Percentiles rank a stretch among this genome's conserved stretches.
phyloP scores from a whole-genome alignment of 257 asterid genomes.

The Anisodus acutangulus region DNA sequence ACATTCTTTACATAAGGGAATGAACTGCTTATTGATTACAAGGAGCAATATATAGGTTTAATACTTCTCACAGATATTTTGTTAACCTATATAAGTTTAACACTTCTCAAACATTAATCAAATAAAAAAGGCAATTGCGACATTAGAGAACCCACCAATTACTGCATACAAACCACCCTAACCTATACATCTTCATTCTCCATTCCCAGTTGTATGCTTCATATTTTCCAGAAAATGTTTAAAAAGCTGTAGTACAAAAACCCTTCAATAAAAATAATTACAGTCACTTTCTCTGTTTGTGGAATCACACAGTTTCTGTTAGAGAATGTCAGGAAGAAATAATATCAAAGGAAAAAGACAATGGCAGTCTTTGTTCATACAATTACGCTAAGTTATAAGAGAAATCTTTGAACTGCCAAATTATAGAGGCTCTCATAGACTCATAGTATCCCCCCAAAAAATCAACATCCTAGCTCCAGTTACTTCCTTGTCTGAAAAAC shows the following conservation, averaged over 20 bases:
- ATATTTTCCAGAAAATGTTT: conserved; percentile 7
- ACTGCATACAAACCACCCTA: background rate
- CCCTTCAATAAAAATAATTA: background rate
- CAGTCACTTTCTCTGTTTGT: background rate
- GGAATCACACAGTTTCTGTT: background rate
- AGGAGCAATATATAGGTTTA: background rate
- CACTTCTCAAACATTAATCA: background rate
- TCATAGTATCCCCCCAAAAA: conserved; percentile 14
- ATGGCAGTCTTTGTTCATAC: conserved; percentile 9
- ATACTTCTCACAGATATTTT: background rate
- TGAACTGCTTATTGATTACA: background rate
- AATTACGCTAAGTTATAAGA: background rate
- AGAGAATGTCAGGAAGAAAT: background rate
- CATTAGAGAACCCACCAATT: background rate
- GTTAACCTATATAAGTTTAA: background rate
- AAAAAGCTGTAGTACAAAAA: background rate
- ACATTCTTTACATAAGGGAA: too few relatives aligned
- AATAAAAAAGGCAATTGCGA: background rate
- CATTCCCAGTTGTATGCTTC: background rate
- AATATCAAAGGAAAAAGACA: background rate
- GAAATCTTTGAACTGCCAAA: conserved; percentile 11
- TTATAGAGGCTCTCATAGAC: background rate
- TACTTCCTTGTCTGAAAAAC: background rate
- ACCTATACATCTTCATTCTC: background rate
- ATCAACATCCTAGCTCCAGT: background rate